Evolutionary conservation across 2,329 filamentous ascomycete species (phyloP), one percentile per base, ranked within the genome.

Genomic region (Colletotrichum sp.): DNA sequence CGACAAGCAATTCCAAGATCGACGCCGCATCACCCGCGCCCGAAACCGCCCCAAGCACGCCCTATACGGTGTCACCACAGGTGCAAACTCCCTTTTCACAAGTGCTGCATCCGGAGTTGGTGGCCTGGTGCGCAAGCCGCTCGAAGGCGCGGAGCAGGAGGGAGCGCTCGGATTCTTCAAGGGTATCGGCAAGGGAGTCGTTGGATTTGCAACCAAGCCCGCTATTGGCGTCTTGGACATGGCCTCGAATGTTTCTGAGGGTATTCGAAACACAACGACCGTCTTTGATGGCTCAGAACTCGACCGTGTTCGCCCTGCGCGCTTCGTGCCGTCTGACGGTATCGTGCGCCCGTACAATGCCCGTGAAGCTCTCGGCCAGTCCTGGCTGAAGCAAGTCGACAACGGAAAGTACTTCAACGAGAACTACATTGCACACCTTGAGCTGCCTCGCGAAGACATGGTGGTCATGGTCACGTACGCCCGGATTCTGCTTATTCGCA

Each of bases 351-450:
- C 97, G 0, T 99, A 98, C 88, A 96, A 93, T 72, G 95, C 98
- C 83, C 95, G 97, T 63, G 97, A 99, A 88, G 96, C 97, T 0
- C 92, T 99, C 5, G 97, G 97, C 1, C 97, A 99, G 84, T 98
- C 95, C 88, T 99, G 97, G 98, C 93, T 99, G 78, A 99, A 99
- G 89, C 98, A 98, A 75, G 93, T 98, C 13, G 97, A 99, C 86
- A 97, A 98, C 79, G 97, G 97, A 77, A 97, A 96, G 84, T 99
- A 96, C 89, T 99, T 99, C 90, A 94, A 98, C 86, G 97, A 99
- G 85, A 92, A 95, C 83, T 99, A 99, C 87, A 97, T 99, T 84
- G 98, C 96, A 6, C 98, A 99, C 83, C 89, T 99, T 6, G 96
- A 99, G 85, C 91, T 99, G 30, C 95, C 95, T 13, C 92, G 93